These are phyloP conservation scores for Daldinia vernicosa DNA, from an alignment of 495 filamentous ascomycete genomes.

Conservation along the genomic window DNA sequence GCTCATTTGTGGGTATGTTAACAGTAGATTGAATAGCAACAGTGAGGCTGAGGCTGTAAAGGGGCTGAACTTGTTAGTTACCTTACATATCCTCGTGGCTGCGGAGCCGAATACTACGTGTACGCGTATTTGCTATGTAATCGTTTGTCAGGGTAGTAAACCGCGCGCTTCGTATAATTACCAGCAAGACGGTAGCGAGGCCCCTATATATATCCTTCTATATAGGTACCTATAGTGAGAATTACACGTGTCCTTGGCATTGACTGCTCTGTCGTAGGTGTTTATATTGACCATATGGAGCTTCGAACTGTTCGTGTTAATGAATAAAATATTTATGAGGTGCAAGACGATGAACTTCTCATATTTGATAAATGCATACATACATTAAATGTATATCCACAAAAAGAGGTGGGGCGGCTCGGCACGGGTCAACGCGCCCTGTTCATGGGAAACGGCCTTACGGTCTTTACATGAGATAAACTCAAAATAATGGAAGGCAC, in stretches of 20 bases:
- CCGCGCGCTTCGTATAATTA: background rate
- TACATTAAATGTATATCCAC: background rate
- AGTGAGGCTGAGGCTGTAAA: constrained; percentile 26
- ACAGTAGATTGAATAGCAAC: background rate
- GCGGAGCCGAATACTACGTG: constrained; percentile 27
- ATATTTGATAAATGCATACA: background rate
- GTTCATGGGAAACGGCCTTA: background rate
- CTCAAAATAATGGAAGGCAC: background rate
- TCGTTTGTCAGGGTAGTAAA: constrained; percentile 36
- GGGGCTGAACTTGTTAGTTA: constrained; percentile 13
- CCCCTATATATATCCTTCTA: constrained; percentile 13
- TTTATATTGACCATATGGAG: background rate
- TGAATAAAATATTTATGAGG: no score
- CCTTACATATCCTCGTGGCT: constrained; percentile 16
- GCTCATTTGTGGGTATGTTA: background rate
- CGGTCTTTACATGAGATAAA: background rate
- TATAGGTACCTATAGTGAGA: background rate
- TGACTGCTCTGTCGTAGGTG: background rate
- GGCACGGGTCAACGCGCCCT: background rate
- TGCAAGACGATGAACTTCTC: background rate
- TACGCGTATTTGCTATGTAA: constrained; percentile 22
- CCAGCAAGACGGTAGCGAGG: constrained; percentile 33
- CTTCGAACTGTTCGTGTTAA: no score
- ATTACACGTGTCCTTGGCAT: constrained; percentile 2
- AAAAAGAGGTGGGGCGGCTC: background rate